phyloP scores from a whole-genome alignment of 2,329 filamentous ascomycete genomes.

The Neopestalotiopsis sp. region DNA sequence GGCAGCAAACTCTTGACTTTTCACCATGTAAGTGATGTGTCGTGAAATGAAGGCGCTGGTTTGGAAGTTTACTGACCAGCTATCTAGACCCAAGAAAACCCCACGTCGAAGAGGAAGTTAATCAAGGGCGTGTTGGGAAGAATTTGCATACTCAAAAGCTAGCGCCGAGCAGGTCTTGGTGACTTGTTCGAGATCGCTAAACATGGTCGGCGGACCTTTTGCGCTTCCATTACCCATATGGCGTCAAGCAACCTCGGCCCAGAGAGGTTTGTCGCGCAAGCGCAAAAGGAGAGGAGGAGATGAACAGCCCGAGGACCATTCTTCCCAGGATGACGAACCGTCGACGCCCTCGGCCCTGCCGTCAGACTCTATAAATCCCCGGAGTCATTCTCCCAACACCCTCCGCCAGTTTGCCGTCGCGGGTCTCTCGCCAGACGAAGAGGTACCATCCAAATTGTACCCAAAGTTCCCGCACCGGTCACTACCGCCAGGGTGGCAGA shows the following conservation, averaged over 20 bases:
- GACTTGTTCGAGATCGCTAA: neutral
- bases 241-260: constrained; percentile 28
- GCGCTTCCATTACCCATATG: constrained; percentile 34
- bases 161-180: neutral
- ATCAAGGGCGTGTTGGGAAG: no score
- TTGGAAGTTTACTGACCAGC: neutral
- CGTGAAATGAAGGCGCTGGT: neutral
- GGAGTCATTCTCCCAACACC: constrained; percentile 57
- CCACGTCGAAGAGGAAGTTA: neutral
- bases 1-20: neutral
- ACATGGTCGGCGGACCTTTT: constrained; percentile 27
- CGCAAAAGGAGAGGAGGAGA: constrained; percentile 38
- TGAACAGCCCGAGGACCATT: neutral
- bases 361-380: constrained; percentile 54
- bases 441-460: constrained; percentile 41
- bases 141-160: neutral
- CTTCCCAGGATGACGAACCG: constrained; percentile 19
- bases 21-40: neutral
- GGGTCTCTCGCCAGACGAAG: constrained; percentile 54
- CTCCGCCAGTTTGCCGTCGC: constrained; percentile 59
- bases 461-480: constrained; percentile 58
- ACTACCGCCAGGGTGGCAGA: constrained; percentile 30
- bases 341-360: constrained; percentile 32
- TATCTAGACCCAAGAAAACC: neutral
- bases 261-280: constrained; percentile 16